phyloP scores from a whole-genome alignment of 495 filamentous ascomycete species.

The Amphirosellinia nigrospora region DNA sequence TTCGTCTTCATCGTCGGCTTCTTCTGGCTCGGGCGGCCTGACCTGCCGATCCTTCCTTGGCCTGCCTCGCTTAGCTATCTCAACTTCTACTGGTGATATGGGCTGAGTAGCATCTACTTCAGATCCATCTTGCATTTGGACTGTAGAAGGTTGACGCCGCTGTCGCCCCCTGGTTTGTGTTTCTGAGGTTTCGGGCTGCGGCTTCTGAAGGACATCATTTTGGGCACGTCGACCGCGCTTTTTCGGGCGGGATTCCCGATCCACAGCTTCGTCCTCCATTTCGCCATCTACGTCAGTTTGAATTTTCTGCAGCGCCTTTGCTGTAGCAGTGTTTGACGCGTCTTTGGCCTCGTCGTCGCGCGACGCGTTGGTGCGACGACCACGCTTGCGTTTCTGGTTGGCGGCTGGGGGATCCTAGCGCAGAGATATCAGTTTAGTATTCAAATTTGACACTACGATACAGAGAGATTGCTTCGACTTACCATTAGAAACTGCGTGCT shows the following conservation, averaged over 20 bases:
- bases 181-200: conserved; percentile 30
- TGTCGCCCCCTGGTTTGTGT: conserved; percentile 19
- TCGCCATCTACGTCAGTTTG: neutral
- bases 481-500: neutral
- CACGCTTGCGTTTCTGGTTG: conserved; percentile 51
- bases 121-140: neutral
- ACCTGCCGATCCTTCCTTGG: conserved; percentile 32
- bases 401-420: conserved; percentile 35
- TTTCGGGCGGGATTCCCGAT: conserved; percentile 26
- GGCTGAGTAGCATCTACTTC: neutral
- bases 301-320: conserved; percentile 18
- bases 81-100: conserved; percentile 9
- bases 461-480: conserved; percentile 8
- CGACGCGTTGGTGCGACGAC: conserved; percentile 48
- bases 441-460: neutral
- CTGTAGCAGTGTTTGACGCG: conserved; percentile 40
- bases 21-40: conserved; percentile 32
- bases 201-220: conserved; percentile 15
- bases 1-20: conserved; percentile 38
- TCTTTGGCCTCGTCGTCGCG: conserved; percentile 39
- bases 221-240: conserved; percentile 34
- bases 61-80: conserved; percentile 24
- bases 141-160: conserved; percentile 25
- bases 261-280: neutral
- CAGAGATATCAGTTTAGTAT: conserved; percentile 23